Evolutionary conservation across 1,284 basidiomycete genomes (phyloP), one percentile per base, ranked within the genome.

Genomic region (Leccinum fallax): DNA sequence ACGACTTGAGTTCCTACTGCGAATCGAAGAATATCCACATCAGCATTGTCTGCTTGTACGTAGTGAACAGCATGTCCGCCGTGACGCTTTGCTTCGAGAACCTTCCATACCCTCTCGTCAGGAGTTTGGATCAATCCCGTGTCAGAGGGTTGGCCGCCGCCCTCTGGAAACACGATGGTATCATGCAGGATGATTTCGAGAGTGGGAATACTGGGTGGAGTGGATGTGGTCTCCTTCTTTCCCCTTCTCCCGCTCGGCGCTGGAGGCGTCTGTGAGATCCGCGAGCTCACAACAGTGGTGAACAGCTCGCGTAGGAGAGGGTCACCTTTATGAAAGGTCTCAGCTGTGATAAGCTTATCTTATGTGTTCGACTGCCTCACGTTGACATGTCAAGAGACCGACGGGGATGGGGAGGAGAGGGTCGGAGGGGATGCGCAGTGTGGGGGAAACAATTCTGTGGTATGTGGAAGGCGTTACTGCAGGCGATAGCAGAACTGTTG

Each of bases 131-230:
- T 77, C 9, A 80, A 60, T 0, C 93, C 94, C 24, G 86, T 87
- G 70, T 95, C 94, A 5, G 87, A 88, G 0, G 92, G 91, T 69
- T 96, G 94, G 3, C 92, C 93, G 15, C 94, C 94, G 13, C 93
- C 92, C 77, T 95, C 94, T 0, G 94, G 94, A 70, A 95, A 95
- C 52, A 94, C 83, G n/a, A 93, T 81, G 1, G 92, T 94, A 73
- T 95, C 94, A 63, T 89, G 86, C 46, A 93, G 77, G 65, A 90
- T 81, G 4, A 95, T 78, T 66, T 89, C 85, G 36, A 89, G 77
- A 16, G 85, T 74, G 5, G 83, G 81, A 53, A 78, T 80, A 13
- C 70, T 74, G 2, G 81, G 78, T n/a, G 81, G 67, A 36, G 78
- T 72, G 13, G 81, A 78, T 10, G 79, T 66, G 11, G 71, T 67